Percentiles rank a stretch among this genome's conserved stretches.
Conservation (phyloP, 768 basidiomycete genomes). For the Lepiota subincarnata region DNA sequence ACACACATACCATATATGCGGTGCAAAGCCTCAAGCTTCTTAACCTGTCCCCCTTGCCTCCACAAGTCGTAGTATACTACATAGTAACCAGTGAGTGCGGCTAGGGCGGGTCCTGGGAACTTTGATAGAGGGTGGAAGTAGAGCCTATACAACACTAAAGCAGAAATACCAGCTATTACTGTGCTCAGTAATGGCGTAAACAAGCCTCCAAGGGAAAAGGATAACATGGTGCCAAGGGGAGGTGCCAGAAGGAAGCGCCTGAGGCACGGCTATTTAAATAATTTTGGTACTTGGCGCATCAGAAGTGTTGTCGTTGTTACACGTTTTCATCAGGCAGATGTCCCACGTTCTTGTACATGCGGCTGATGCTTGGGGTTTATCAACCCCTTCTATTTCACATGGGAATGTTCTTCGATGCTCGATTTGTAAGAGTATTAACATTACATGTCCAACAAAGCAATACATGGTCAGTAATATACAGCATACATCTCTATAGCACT, state of each 20-base stretch:
- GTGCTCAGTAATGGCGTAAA: background rate
- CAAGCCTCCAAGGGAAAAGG: background rate
- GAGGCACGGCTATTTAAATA: too few relatives aligned
- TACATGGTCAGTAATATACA: background rate
- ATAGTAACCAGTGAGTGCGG: slow-evolving; percentile 23
- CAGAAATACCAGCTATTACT: too few relatives aligned
- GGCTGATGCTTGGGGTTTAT: too few relatives aligned
- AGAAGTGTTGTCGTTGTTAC: too few relatives aligned
- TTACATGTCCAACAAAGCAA: background rate
- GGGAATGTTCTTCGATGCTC: too few relatives aligned
- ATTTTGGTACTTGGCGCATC: too few relatives aligned
- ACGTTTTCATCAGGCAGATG: too few relatives aligned
- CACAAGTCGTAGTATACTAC: slow-evolving; percentile 24
- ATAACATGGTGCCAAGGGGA: too few relatives aligned
- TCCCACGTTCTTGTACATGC: too few relatives aligned
- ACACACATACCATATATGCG: slow-evolving; percentile 19
- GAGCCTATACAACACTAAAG: slow-evolving; percentile 13
- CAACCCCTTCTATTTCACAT: too few relatives aligned
- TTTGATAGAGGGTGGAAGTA: slow-evolving; percentile 23
- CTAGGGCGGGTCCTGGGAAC: slow-evolving; percentile 27
- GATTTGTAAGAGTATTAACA: too few relatives aligned
- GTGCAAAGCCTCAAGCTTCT: slow-evolving; percentile 25
- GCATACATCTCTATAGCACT: background rate
- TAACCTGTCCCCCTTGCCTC: slow-evolving; percentile 21
- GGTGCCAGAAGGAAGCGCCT: too few relatives aligned